Percentiles rank a stretch among this genome's conserved stretches.
phyloP scores from a whole-genome alignment of 306 rosid genomes.

The Glycine soja region DNA sequence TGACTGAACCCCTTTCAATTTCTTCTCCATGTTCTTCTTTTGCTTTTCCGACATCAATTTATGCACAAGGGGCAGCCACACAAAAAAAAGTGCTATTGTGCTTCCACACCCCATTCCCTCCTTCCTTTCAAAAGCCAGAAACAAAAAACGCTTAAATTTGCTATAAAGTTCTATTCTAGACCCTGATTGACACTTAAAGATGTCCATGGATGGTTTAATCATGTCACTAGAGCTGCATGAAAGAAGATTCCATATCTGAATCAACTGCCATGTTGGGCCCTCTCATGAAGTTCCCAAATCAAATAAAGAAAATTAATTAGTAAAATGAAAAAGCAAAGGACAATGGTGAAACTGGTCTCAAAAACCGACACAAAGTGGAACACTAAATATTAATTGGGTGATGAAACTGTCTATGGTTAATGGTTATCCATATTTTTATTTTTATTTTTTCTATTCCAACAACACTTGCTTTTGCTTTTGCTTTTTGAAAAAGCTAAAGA shows the following conservation, averaged over 20 bases:
- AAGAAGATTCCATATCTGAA: conserved; percentile 44
- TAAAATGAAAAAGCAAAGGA: conserved; percentile 18
- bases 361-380: conserved; percentile 42
- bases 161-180: neutral
- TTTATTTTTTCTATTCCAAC: conserved; percentile 42
- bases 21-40: neutral
- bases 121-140: neutral
- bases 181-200: conserved; percentile 13
- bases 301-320: neutral
- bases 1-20: conserved; percentile 3
- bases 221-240: conserved; percentile 30
- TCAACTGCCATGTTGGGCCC: conserved; percentile 43
- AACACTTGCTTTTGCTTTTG: conserved; percentile 69
- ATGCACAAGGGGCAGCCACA: neutral
- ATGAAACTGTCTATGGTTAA: conserved; percentile 68
- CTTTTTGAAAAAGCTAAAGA: conserved; percentile 79
- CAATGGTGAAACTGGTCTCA: conserved; percentile 44
- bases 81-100: neutral
- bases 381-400: conserved; percentile 43
- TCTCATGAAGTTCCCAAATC: conserved; percentile 24
- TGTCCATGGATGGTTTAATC: conserved; percentile 38
- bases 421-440: conserved; percentile 49
- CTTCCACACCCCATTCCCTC: neutral
- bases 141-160: neutral
- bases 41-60: conserved; percentile 21